Conservation (phyloP, 345 rosid species). For the Hirschfeldia incana region DNA sequence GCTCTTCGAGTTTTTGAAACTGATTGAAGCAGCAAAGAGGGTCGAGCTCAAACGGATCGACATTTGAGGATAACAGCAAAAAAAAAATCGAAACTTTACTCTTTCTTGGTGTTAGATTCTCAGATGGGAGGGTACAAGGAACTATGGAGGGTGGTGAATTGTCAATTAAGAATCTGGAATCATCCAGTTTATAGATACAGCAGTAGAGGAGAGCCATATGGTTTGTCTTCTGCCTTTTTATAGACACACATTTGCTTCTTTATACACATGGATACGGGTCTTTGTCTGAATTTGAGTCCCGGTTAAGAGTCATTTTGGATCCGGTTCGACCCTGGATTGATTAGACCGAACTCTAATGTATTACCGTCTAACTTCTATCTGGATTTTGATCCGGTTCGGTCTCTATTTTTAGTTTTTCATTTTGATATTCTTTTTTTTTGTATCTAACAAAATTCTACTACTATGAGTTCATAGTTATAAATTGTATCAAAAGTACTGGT, state of each 20-base stretch:
- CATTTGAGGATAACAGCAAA: slow-evolving; percentile 13
- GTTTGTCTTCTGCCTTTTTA: slow-evolving; percentile 23
- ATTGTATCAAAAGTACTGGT: background rate
- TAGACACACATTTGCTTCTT: slow-evolving; percentile 16
- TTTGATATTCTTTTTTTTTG: background rate
- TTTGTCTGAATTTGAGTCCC: background rate
- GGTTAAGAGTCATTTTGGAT: background rate
- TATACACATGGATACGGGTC: slow-evolving; percentile 13
- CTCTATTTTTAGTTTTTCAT: background rate
- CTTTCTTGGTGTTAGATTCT: background rate
- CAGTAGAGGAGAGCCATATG: background rate
- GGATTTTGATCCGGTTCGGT: too few relatives aligned
- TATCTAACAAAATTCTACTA: background rate
- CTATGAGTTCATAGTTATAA: background rate
- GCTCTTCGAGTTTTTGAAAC: slow-evolving; percentile 24
- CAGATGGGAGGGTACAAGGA: background rate
- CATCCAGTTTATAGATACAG: slow-evolving; percentile 27
- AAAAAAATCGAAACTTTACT: background rate
- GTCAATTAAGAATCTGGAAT: slow-evolving; percentile 23
- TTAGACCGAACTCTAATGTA: background rate
- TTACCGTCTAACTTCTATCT: background rate
- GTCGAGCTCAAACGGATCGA: slow-evolving; percentile 35
- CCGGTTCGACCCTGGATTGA: background rate
- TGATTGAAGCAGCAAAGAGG: slow-evolving; percentile 38
- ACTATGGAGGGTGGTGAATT: slow-evolving; percentile 8